Evolutionary conservation across 106 monocot genomes (phyloP), one percentile per base, ranked within the genome.

Genomic region (Allium sativum): DNA sequence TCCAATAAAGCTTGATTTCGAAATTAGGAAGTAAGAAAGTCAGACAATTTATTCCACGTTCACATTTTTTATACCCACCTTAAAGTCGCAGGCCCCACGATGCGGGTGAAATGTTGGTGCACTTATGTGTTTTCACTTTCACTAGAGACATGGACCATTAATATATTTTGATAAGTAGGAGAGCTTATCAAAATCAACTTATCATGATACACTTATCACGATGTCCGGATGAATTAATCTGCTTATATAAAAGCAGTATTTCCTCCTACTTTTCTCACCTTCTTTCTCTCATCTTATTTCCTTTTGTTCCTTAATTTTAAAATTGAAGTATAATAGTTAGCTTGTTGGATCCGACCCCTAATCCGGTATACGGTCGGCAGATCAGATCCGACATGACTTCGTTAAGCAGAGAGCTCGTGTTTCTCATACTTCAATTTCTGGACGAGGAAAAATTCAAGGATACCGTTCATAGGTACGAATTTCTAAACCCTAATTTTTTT

Each of bases 401-500:
- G 8, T 46, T 67, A 8, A 67, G 53, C 31, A 47, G 73, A 10
- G 73, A 73, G 52, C 59, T 73, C 17, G 67, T 73, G 42, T 60
- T 73, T 46, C 60, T 73, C 42, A 73, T 73, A 20, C 73, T 73
- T 31, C 73, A 73, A 67, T 73, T 73, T 67, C 13, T 73, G 16
- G 59, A 67, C 2, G 73, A 73, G 60, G 67, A 73, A 45, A 61
- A 73, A 60, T 67, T 73, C 60, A 67, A 73, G 65, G 73, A 73
- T 52, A 73, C 73, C 52, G 67, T 67, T 12, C 59, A 60, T 59
- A 73, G 53, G 73, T 73, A 67, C 57, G 73, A 73, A 60, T 42
- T 4, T 52, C 18, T 9, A 73, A 64, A 17, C 58, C 50, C 43
- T 58, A 48, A 51, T 50, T 54, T 67, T 54, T 67, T 51, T 52